Conservation (phyloP, 257 asterid genomes). For the Phtheirospermum japonicum region DNA sequence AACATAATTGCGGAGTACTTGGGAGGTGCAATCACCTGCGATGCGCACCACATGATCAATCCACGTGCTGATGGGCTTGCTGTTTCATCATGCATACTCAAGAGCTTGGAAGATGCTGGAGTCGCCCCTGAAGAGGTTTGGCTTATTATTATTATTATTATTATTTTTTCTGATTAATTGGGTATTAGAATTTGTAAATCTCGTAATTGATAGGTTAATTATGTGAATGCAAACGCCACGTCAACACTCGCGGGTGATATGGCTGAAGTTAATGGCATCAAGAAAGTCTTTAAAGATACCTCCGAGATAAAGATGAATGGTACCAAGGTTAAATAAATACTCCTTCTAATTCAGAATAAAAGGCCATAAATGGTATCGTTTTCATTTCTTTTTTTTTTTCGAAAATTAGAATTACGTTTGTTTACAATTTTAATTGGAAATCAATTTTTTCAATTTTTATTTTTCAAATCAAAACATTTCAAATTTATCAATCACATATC, state of each 20-base stretch:
- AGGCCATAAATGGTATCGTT: not conserved
- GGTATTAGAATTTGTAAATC: too few species aligned
- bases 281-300: constrained; percentile 62
- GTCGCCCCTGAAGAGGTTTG: constrained; percentile 73
- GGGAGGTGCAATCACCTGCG: constrained; percentile 54
- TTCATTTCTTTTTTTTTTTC: too few species aligned
- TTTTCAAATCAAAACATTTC: too few species aligned
- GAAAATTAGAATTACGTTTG: too few species aligned
- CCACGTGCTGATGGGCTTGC: constrained; percentile 49
- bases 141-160: too few species aligned
- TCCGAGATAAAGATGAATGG: constrained; percentile 71
- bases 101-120: constrained; percentile 42
- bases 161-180: too few species aligned
- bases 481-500: too few species aligned
- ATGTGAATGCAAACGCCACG: constrained; percentile 77
- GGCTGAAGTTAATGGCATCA: constrained; percentile 70
- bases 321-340: too few species aligned
- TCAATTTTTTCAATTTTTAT: too few species aligned
- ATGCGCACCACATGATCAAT: constrained; percentile 53
- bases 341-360: too few species aligned
- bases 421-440: too few species aligned
- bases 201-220: constrained; percentile 79
- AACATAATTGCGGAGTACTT: constrained; percentile 46
- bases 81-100: constrained; percentile 45
- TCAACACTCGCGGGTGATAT: constrained; percentile 78